Evolutionary conservation across 768 basidiomycete species (phyloP).

Genomic region (Crucibulum laeve): DNA sequence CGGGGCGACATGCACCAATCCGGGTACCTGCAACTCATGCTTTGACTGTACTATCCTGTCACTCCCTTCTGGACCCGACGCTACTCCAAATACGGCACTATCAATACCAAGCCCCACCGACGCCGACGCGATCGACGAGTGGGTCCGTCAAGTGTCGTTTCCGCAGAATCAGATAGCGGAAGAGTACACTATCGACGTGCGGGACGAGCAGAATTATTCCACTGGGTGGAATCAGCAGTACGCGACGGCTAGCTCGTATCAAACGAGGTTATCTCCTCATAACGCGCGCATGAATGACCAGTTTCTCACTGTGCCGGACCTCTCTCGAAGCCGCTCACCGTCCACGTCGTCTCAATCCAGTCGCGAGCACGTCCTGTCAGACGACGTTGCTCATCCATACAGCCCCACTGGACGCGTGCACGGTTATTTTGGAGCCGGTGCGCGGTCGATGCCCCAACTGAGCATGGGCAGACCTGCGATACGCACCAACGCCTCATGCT

Average conservation of each 20-base stretch:
- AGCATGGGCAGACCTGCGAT: conserved; percentile 1
- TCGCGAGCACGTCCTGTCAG: background rate
- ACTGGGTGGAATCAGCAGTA: background rate
- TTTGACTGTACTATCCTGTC: conserved; percentile 62
- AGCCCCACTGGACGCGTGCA: background rate
- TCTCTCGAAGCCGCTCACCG: conserved; percentile 17
- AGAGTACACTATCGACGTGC: background rate
- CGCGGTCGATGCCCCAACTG: conserved; percentile 4
- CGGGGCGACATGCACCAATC: conserved; percentile 31
- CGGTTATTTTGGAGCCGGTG: background rate
- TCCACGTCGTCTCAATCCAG: conserved; percentile 8
- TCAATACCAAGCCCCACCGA: conserved; percentile 38
- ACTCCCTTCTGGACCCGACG: conserved; percentile 35
- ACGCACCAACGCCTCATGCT: background rate
- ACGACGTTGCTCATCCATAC: background rate
- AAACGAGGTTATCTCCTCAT: background rate
- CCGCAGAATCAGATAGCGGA: background rate
- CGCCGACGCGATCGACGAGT: conserved; percentile 53
- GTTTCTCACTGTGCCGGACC: conserved; percentile 4
- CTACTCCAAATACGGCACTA: conserved; percentile 34
- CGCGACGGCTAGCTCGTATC: background rate
- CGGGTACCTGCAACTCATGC: conserved; percentile 39
- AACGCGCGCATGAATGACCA: background rate
- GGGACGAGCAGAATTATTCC: background rate
- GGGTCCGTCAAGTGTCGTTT: conserved; percentile 51